Evolutionary conservation across 2,329 filamentous ascomycete species (phyloP), one percentile per base, ranked within the genome.

Genomic region (Colletotrichum shisoi): DNA sequence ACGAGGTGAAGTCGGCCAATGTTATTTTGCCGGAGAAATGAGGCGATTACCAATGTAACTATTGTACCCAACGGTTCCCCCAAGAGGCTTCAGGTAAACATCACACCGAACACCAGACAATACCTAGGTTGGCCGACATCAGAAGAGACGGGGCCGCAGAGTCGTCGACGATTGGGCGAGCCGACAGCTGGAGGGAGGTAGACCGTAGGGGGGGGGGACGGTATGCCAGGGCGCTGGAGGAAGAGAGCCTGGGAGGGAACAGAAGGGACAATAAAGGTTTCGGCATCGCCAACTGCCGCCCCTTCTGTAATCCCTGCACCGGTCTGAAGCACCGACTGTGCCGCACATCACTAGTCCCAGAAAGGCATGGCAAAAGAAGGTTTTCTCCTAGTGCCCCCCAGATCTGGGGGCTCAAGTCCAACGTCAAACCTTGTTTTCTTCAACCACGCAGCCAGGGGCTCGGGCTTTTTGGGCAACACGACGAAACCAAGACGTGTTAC

Each of bases 401-500:
- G 62, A 65, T 52, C 57, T 68, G 54, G 67, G 8, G 64, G 64
- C 67, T 69, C 67, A 68, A 68, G 59, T 68, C 49, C 67, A 61
- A 70, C 62, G 46, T 57, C 61, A 68, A 67, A 58, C 68, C 59
- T 69, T 59, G 58, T 62, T 52, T 21, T 19, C 34, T 24, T 56
- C 69, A 59, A 63, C 59, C 37, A 60, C 53, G 44, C 51, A 42
- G 54, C 49, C 66, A 68, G 66, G 66, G 66, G 66, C 63, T 67
- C 57, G 57, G 57, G 63, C 62, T 62, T 40, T 63, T 60, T 65
- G 58, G 62, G 42, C 62, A 19, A 57, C 54, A 60, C 49, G 31
- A 49, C 80, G 81, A 83, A 83, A 83, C 81, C 74, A 70, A 70
- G 73, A 74, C 74, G 63, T 79, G 81, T 83, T 79, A 76, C 81